Evolutionary conservation across 1,284 basidiomycete species (phyloP), one percentile per base, ranked within the genome.

Genomic region (Ceratobasidium sp.): DNA sequence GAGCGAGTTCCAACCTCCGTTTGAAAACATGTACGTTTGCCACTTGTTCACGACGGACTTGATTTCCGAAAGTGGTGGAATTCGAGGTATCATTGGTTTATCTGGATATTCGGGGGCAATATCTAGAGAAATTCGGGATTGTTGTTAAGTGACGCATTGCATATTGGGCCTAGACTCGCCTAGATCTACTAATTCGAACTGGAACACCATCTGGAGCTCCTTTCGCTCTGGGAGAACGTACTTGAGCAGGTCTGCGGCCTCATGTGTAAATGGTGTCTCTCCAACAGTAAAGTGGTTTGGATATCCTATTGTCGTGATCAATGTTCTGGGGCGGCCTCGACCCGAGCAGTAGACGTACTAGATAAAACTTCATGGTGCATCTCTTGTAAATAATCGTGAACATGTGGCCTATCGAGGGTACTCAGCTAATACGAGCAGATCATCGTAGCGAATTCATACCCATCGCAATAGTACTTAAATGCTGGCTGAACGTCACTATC

Each of bases 331-430:
- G 76, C 66, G 65, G 17, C 73, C 48, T 20, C 28, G 61, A 67
- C 65, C n/a, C 40, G 13, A 42, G 40, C 50, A 50, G 65, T 40
- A 59, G 50, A 86, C 89, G 78, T 81, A 90, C 90, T 84, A 48
- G 89, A 89, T 26, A 92, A 85, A 1, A 92, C 90, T 81, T 90
- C 86, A 33, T 82, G 76, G 78, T 90, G 83, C 91, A 93, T 92
- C 84, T 94, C 90, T 80, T 89, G 86, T 61, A 95, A 82, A 80
- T 88, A 94, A 79, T 92, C 90, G 82, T 93, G 91, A 1, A 93
- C 90, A 10, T 86, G n/a, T n/a, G n/a, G n/a, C n/a, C n/a, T n/a
- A n/a, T n/a, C n/a, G n/a, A n/a, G n/a, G 44, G 7, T 13, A 46
- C 13, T 46, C 44, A 46, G 44, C 6, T 13, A 46, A 46, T 46